Conservation (phyloP, 306 rosid genomes). For the Ormosia semicastrata region DNA sequence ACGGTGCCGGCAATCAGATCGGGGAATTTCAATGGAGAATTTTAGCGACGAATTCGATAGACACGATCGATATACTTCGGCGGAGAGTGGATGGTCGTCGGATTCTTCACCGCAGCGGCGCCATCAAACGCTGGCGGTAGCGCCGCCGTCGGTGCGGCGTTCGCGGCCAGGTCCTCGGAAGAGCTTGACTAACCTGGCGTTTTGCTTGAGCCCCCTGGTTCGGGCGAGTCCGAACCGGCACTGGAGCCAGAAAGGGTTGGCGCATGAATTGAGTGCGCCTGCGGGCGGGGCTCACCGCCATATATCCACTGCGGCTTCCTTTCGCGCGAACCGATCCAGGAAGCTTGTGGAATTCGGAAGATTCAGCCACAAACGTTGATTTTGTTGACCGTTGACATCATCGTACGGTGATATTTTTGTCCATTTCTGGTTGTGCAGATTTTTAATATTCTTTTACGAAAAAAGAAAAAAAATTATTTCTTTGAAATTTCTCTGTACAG, state of each 20-base stretch:
- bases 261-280: neutral
- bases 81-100: conserved; percentile 50
- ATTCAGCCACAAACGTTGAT: conserved; percentile 20
- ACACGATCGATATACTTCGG: conserved; percentile 36
- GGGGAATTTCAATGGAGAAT: conserved; percentile 38
- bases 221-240: conserved; percentile 70
- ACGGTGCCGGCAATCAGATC: conserved; percentile 28
- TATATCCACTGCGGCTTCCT: conserved; percentile 13
- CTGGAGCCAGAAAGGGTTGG: conserved; percentile 28
- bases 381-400: neutral
- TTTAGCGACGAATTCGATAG: neutral
- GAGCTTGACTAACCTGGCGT: conserved; percentile 52
- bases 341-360: conserved; percentile 39
- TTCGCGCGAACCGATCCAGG: conserved; percentile 26
- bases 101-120: conserved; percentile 50
- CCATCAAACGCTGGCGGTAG: conserved; percentile 26
- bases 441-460: neutral
- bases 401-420: neutral
- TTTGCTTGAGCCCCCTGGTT: conserved; percentile 86
- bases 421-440: neutral
- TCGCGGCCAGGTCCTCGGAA: conserved; percentile 34
- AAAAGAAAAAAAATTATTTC: neutral
- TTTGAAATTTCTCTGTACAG: neutral
- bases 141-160: conserved; percentile 34
- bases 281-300: conserved; percentile 25